Base-by-base conservation (phyloP, 2,329 filamentous ascomycete species). In the Trichothecium sympodiale region DNA sequence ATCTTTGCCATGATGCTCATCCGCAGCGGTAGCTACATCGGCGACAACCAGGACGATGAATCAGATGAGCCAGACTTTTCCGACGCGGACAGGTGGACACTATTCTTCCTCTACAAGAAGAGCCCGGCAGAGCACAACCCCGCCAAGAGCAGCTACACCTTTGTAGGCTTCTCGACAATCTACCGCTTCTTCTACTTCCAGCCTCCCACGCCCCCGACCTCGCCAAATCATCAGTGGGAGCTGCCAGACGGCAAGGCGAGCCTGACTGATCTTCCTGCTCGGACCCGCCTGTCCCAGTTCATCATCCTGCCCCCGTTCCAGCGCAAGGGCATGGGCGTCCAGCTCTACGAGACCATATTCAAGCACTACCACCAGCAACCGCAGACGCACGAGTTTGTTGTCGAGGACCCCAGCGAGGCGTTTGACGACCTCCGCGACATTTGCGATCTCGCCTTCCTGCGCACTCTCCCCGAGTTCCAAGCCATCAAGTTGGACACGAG, bases 251-350 rank as follows among this genome's bases (percentile, higher is more conserved):
- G 61, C 28, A 55, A 70, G 23, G 56, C 71, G 32, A 59, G 67
- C 32, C 64, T 80, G 43, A 56, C 72, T 4, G 62, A 79, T 33
- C 69, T 88, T 3, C 81, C 84, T 10, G 82, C 80, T 47, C 78
- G 89, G 28, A 77, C 85, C 40, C 74, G 93, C 31, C 84, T 98
- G 44, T 94, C 89, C 0, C 91, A 98, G 55, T 96, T 96, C 57
- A 53, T 98, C 41, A 80, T 98, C 43, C 67, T 98, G 9, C 88
- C 88, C 3, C 82, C 86, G 5, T 94, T 86, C 56, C 88, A 95
- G 54, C 71, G 74, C 41, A 74, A 77, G 41, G 87, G 87, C 13
- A 78, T 89, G 34, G 91, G 89, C 26, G 72, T 77, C 9, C 70
- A 76, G 29, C 74, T 98, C 28, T 98, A 96, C 65, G 76, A 77